phyloP scores from a whole-genome alignment of 345 rosid species.

The Jatropha curcas region DNA sequence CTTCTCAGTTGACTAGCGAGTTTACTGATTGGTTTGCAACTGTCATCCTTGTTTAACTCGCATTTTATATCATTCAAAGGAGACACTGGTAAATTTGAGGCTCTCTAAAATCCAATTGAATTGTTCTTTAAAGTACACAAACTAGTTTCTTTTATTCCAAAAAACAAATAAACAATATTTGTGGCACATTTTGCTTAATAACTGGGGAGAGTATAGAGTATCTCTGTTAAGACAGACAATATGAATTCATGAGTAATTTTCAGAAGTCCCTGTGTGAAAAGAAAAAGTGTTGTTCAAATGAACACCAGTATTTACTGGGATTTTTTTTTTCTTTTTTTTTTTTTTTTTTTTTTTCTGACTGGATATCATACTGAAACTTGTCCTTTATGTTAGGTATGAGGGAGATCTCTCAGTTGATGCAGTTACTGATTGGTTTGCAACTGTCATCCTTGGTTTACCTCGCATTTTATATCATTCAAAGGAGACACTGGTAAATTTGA shows the following conservation, averaged over 20 bases:
- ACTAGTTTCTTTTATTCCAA: background rate
- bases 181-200: background rate
- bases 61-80: constrained; percentile 78
- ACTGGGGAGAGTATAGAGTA: background rate
- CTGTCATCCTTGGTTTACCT: constrained; percentile 65
- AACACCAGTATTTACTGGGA: background rate
- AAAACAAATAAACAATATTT: background rate
- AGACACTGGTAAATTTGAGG: constrained; percentile 63
- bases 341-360: too few species aligned
- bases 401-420: constrained; percentile 75
- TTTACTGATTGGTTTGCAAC: constrained; percentile 87
- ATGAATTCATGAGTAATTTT: background rate
- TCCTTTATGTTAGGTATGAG: constrained; percentile 56
- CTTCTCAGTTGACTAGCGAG: constrained; percentile 70
- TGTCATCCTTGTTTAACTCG: constrained; percentile 69
- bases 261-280: background rate
- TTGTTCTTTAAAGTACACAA: background rate
- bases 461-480: constrained; percentile 78
- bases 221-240: background rate
- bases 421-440: constrained; percentile 83
- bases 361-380: constrained; percentile 4
- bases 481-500: constrained; percentile 73
- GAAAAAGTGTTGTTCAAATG: background rate
- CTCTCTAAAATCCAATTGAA: constrained; percentile 12
- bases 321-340: too few species aligned